Conservation (phyloP, 495 filamentous ascomycete genomes). For the Talaromyces wortmannii region DNA sequence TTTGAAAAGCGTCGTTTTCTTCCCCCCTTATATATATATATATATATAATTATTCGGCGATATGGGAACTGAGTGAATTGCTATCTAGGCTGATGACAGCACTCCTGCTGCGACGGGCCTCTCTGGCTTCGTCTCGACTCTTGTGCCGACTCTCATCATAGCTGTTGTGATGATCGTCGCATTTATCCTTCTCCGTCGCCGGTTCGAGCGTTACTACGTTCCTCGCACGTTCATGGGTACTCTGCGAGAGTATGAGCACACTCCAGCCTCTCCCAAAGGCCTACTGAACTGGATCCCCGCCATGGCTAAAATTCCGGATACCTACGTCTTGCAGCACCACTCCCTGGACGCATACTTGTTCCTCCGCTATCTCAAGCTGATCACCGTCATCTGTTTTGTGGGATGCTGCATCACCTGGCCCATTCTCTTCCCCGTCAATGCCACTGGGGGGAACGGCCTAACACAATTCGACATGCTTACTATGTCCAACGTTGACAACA, state of each 20-base stretch:
- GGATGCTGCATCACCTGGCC: conserved; percentile 80
- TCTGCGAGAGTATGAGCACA: conserved; percentile 59
- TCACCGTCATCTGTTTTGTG: conserved; percentile 65
- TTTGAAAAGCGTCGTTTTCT: too few relatives aligned
- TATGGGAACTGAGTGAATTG: neutral
- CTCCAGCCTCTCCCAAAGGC: conserved; percentile 61
- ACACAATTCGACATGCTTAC: conserved; percentile 73
- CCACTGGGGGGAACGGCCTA: conserved; percentile 55
- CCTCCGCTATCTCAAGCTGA: conserved; percentile 75
- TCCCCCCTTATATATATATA: neutral
- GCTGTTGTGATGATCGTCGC: conserved; percentile 56
- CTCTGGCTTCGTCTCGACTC: conserved; percentile 59
- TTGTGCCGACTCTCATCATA: conserved; percentile 61
- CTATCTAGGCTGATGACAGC: neutral
- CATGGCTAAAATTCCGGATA: conserved; percentile 76
- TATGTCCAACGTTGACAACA: conserved; percentile 60
- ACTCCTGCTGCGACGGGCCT: neutral
- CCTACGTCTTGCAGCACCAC: conserved; percentile 80
- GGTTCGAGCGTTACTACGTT: conserved; percentile 71
- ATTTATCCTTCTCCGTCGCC: conserved; percentile 73
- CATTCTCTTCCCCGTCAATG: conserved; percentile 79
- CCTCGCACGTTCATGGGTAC: conserved; percentile 82
- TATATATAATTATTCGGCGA: neutral
- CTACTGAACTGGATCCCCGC: conserved; percentile 66
- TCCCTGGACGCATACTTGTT: conserved; percentile 85